Base-by-base conservation (phyloP, 768 basidiomycete genomes). In the Fibroporia radiculosa region DNA sequence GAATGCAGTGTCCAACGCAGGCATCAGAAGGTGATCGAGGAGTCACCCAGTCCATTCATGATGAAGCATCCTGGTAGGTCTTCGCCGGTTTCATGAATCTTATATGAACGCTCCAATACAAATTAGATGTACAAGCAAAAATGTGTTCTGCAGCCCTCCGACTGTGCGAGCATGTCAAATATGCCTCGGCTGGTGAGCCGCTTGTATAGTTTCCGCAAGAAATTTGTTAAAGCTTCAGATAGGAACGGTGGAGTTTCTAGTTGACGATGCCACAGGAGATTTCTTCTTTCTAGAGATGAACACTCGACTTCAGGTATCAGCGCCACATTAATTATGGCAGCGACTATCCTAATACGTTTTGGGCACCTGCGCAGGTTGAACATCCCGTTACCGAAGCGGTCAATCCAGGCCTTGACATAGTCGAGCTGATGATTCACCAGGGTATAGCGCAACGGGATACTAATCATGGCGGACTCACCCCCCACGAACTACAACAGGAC, bases 271-370 rank as follows among this genome's bases (percentile, higher is more conserved):
- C 0, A 74, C 73, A 1, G 71, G 67, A 0, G 53, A 66, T 1
- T 82, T 80, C 61, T 83, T 69, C 63, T 86, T 84, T 48, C 66
- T 86, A 11, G 82, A 86, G 58, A 78, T 84, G 75, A 84, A 86
- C 49, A 78, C 79, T 0, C 69, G 81, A 7, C 72, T 82, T 35
- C 79, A 81, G 55, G 77, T 69, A 42, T 41, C 54, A 25, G 3
- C 19, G 11, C 19, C 16, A 19, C 36, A 25, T 25, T 8, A 22
- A 16, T 13, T 12, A 29, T 31, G 23, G 6, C 4, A 8, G 37
- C 20, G 8, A 10, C 16, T 4, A 14, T 24, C 3, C 36, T 19
- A 18, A 38, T 6, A 1, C n/a, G n/a, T n/a, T n/a, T 16, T 33
- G 22, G n/a, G n/a, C n/a, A 20, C 18, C 26, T 22, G 18, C 6